Evolutionary conservation across 345 rosid species (phyloP).

Genomic region (Diplotaxis tenuifolia): DNA sequence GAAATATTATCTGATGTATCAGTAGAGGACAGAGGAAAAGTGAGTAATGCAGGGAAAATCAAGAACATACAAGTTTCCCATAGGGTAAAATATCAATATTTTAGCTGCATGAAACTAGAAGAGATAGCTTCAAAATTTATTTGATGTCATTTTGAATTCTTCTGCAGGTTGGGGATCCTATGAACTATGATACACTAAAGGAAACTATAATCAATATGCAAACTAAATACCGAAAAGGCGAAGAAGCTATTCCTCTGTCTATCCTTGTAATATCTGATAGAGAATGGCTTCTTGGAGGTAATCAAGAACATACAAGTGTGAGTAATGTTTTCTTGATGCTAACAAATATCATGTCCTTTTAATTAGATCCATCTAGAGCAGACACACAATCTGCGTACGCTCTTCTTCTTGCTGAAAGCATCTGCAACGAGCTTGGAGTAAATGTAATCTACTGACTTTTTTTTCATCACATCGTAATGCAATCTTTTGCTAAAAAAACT

Average conservation of each 20-base stretch:
- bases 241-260: conserved; percentile 59
- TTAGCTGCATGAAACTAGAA: conserved; percentile 5
- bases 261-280: conserved; percentile 81
- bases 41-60: conserved; percentile 45
- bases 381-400: conserved; percentile 87
- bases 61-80: conserved; percentile 61
- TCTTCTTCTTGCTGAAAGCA: conserved; percentile 91
- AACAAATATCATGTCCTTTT: conserved; percentile 26
- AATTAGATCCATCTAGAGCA: conserved; percentile 90
- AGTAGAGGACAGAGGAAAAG: conserved; percentile 61
- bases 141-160: conserved; percentile 19
- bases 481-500: conserved; percentile 4
- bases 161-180: conserved; percentile 78
- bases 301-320: conserved; percentile 8
- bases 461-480: background rate
- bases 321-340: background rate
- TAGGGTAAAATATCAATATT: conserved; percentile 48
- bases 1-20: conserved; percentile 91
- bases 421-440: conserved; percentile 80
- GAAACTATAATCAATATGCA: conserved; percentile 59
- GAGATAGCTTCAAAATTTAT: conserved; percentile 3
- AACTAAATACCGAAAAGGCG: conserved; percentile 45
- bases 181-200: conserved; percentile 69
- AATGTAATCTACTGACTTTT: conserved; percentile 43
- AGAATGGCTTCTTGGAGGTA: conserved; percentile 87